Conservation (phyloP, 768 basidiomycete species). For the Neoboletus brunneissimus region DNA sequence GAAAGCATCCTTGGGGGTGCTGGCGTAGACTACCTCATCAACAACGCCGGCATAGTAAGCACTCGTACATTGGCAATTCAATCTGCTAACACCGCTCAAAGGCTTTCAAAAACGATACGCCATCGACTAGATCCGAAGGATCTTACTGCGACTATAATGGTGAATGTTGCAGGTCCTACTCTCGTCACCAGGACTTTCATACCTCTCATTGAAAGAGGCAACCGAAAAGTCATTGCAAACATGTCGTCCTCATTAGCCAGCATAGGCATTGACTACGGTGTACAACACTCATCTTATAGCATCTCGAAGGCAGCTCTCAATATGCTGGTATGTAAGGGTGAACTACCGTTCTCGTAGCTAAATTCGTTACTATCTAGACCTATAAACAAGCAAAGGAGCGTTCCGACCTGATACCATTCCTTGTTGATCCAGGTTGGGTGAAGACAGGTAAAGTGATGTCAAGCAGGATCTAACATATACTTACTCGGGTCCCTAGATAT, state of each 20-base stretch:
- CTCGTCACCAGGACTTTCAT: not conserved
- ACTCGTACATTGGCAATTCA: not conserved
- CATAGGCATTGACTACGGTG: conserved; percentile 31
- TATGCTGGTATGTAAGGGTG: not conserved
- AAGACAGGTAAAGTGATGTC: not conserved
- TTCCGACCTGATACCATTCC: not conserved
- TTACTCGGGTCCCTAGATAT: not conserved
- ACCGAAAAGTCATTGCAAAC: not conserved
- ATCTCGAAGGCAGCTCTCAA: conserved; percentile 34
- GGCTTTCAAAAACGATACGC: not conserved
- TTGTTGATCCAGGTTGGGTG: not conserved
- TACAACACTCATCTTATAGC: conserved; percentile 31
- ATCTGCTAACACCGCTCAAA: not conserved
- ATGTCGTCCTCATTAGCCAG: conserved; percentile 29
- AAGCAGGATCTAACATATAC: not conserved
- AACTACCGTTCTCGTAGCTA: not conserved
- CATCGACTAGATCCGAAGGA: not conserved
- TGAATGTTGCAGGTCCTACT: not conserved
- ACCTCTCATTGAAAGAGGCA: not conserved
- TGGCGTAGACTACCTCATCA: conserved; percentile 20
- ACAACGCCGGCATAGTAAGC: not conserved
- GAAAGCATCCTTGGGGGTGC: conserved; percentile 6
- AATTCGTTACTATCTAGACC: not conserved
- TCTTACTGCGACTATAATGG: not conserved
- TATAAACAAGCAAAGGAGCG: not conserved